Conservation (phyloP, 2,329 filamentous ascomycete genomes). For the Colletotrichum tanaceti region DNA sequence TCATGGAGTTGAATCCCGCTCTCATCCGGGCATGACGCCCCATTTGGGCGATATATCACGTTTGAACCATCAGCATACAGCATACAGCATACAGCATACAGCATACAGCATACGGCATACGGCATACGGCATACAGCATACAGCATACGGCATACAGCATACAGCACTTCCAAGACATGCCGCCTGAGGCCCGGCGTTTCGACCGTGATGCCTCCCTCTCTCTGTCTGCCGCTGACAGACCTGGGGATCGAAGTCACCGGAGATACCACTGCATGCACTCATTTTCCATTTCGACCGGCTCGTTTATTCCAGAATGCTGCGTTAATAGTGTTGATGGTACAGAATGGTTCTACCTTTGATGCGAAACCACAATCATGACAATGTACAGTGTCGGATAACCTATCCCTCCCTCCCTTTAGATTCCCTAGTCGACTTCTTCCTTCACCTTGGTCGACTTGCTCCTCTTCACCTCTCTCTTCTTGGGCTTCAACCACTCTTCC, state of each 20-base stretch:
- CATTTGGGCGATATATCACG: too few species aligned
- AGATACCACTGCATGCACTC: too few species aligned
- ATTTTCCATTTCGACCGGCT: too few species aligned
- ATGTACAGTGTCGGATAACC: background rate
- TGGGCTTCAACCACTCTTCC: constrained; percentile 89
- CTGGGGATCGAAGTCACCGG: background rate
- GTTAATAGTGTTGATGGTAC: background rate
- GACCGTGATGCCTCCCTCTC: constrained; percentile 10
- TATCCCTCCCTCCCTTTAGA: background rate
- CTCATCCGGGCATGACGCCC: too few species aligned
- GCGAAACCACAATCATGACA: background rate
- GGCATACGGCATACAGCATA: too few species aligned
- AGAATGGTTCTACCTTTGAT: background rate
- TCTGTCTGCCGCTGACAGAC: background rate
- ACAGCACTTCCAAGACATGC: background rate
- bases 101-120: too few species aligned
- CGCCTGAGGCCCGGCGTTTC: background rate
- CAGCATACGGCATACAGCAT: too few species aligned
- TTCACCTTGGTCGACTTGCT: constrained; percentile 54
- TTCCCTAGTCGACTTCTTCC: constrained; percentile 47
- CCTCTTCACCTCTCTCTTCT: constrained; percentile 75
- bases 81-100: too few species aligned
- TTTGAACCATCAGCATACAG: too few species aligned
- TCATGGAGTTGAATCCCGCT: too few species aligned
- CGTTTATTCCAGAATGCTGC: background rate